phyloP scores from a whole-genome alignment of 2,329 filamentous ascomycete genomes.

The Plectosphaerella plurivora region DNA sequence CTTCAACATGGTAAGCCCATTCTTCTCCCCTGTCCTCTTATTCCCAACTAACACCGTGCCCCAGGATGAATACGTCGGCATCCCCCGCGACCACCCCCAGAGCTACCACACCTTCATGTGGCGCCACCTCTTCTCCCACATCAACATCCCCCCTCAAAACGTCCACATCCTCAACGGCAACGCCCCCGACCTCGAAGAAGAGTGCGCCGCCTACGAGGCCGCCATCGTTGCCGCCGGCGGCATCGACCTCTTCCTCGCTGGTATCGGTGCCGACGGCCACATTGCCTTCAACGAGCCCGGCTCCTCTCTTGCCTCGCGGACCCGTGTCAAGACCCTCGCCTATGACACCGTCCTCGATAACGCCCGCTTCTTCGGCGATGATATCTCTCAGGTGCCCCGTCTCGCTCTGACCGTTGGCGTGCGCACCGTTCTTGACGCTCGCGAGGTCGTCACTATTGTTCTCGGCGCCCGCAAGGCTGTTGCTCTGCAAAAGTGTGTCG shows the following conservation, averaged over 20 bases:
- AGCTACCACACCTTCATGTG: constrained; percentile 94
- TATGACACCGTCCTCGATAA: constrained; percentile 86
- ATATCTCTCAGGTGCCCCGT: constrained; percentile 68
- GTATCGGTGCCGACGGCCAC: constrained; percentile 82
- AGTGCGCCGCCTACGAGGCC: constrained; percentile 76
- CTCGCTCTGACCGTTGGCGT: constrained; percentile 85
- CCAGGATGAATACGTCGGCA: constrained; percentile 80
- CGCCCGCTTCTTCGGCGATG: constrained; percentile 76
- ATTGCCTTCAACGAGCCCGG: constrained; percentile 91
- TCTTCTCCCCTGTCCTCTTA: neutral
- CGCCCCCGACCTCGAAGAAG: constrained; percentile 67
- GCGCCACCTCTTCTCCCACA: constrained; percentile 82
- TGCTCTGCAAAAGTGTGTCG: constrained; percentile 74
- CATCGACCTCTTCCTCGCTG: constrained; percentile 81
- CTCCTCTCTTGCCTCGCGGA: constrained; percentile 71
- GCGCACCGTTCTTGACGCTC: constrained; percentile 74
- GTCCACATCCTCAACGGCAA: constrained; percentile 84
- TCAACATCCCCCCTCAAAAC: constrained; percentile 76
- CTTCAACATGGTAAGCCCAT: constrained; percentile 72
- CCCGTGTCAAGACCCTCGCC: constrained; percentile 79
- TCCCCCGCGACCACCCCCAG: constrained; percentile 77
- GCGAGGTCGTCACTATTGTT: constrained; percentile 80
- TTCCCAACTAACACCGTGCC: constrained; percentile 1
- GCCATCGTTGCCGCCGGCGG: constrained; percentile 71
- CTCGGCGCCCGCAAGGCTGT: constrained; percentile 76